Evolutionary conservation across 1,284 basidiomycete species (phyloP), one percentile per base, ranked within the genome.

Genomic region (Sphaerobolus stellatus): DNA sequence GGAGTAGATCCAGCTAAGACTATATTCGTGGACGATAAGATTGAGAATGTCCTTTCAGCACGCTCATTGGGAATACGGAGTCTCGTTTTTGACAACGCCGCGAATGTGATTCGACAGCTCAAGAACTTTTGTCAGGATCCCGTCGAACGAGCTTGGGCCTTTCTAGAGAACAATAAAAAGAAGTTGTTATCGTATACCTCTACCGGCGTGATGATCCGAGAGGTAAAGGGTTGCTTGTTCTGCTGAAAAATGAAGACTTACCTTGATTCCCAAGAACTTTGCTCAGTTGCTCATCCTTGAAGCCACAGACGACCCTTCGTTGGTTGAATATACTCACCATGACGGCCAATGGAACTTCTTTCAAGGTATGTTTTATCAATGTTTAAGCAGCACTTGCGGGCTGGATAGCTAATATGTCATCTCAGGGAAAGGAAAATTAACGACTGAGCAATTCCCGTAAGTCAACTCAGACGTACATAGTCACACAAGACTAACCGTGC

Each of bases 281-380:
- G 30, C 38, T 4, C 54, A 56, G 29, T 33, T 56, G 5, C 68
- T 84, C 20, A 80, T 84, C 50, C 66, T 81, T n/a, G 82, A 84
- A 57, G 69, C 73, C 5, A 82, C 79, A 0, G 61, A 68, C n/a
- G 72, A 82, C 59, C 68, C 62, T 75, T 80, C 58, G 54, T 71
- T 66, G 18, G 68, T 72, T 3, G 69, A 78, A 18, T 71, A 75
- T 41, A 65, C 75, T 27, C 67, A 73, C 29, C 18, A 73, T 71
- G 30, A 81, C 78, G n/a, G n/a, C n/a, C n/a, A n/a, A n/a, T n/a
- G n/a, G 76, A 82, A 82, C 55, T 82, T 83, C 65, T 82, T 82
- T 63, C 72, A 73, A 64, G 75, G 76, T 72, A 49, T 29, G 58
- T 56, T 27, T 9, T 14, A 11, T n/a, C n/a, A n/a, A n/a, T n/a